Conservation (phyloP, 2,329 filamentous ascomycete species). For the Ramularia endophylla region DNA sequence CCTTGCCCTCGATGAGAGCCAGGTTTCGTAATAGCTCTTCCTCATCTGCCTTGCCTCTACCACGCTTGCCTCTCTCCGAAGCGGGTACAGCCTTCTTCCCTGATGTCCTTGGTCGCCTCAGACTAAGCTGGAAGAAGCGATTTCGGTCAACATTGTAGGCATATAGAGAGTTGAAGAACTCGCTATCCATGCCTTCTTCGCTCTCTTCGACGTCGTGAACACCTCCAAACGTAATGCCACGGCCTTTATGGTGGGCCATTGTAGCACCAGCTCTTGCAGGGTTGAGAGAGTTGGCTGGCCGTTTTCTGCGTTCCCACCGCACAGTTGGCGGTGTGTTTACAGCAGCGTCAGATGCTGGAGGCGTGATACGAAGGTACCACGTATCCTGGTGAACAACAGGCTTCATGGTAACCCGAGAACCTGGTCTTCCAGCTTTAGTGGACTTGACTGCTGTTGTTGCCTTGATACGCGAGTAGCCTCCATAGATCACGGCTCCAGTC, state of each 20-base stretch:
- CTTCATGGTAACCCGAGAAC: constrained; percentile 66
- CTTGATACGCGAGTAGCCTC: constrained; percentile 91
- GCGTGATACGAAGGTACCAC: constrained; percentile 80
- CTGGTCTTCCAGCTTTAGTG: constrained; percentile 54
- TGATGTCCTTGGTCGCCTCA: constrained; percentile 62
- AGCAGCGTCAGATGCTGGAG: constrained; percentile 61
- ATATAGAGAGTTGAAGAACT: constrained; percentile 90
- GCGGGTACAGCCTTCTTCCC: constrained; percentile 49
- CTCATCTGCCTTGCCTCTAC: constrained; percentile 82
- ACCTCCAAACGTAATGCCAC: constrained; percentile 88
- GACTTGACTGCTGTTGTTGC: constrained; percentile 53
- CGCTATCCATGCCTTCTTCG: constrained; percentile 83
- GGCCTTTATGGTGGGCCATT: constrained; percentile 89
- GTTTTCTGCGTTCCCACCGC: constrained; percentile 90
- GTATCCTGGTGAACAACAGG: constrained; percentile 92
- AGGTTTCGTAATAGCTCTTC: constrained; percentile 84
- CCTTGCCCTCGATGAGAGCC: constrained; percentile 74
- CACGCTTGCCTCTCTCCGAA: constrained; percentile 54
- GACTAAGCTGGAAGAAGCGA: constrained; percentile 76
- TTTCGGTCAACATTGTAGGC: constrained; percentile 96
- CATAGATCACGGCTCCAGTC: constrained; percentile 80
- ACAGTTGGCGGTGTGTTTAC: constrained; percentile 63
- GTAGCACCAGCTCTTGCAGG: constrained; percentile 82
- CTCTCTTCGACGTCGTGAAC: constrained; percentile 56
- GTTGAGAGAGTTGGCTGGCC: constrained; percentile 79